These are phyloP conservation scores for Sutorius eximius DNA, from an alignment of 1,284 basidiomycete species.

Conservation along the genomic window DNA sequence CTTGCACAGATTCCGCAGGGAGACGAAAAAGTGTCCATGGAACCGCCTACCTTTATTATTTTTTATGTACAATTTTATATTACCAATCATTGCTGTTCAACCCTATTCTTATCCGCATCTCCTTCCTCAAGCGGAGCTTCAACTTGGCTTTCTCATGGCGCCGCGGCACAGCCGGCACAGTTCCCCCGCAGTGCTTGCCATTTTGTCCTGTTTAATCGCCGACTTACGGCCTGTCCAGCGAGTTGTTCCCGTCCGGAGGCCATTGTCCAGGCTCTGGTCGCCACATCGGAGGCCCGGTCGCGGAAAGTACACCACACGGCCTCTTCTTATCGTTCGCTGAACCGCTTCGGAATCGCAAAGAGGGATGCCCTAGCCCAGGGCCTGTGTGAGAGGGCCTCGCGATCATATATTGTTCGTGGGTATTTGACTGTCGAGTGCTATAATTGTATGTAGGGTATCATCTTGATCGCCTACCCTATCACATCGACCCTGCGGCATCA, in stretches of 20 bases:
- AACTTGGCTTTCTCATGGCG: conserved; percentile 23
- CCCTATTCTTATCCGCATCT: conserved; percentile 13
- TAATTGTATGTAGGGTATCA: conserved; percentile 32
- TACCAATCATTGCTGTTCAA: conserved; percentile 8
- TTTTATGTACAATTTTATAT: conserved; percentile 10
- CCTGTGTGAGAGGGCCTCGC: conserved; percentile 15
- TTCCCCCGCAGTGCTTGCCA: conserved; percentile 11
- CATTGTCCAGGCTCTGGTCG: not conserved
- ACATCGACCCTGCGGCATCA: conserved; percentile 37
- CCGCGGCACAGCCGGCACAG: conserved; percentile 32
- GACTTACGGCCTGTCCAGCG: conserved; percentile 26
- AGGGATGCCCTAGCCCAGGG: conserved; percentile 27
- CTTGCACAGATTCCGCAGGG: conserved; percentile 5
- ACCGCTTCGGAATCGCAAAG: conserved; percentile 15
- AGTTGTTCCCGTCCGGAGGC: not conserved
- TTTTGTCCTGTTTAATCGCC: conserved; percentile 32
- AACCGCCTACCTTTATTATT: conserved; percentile 21
- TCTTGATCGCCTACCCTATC: conserved; percentile 40
- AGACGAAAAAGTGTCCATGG: conserved; percentile 6
- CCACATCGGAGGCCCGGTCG: conserved; percentile 7
- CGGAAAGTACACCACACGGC: not conserved
- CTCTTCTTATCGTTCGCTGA: conserved; percentile 10
- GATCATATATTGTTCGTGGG: conserved; percentile 21
- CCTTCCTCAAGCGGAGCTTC: conserved; percentile 24
- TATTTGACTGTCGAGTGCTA: conserved; percentile 14